phyloP scores from a whole-genome alignment of 352 stramenopile species.

The Phytophthora cactorum region DNA sequence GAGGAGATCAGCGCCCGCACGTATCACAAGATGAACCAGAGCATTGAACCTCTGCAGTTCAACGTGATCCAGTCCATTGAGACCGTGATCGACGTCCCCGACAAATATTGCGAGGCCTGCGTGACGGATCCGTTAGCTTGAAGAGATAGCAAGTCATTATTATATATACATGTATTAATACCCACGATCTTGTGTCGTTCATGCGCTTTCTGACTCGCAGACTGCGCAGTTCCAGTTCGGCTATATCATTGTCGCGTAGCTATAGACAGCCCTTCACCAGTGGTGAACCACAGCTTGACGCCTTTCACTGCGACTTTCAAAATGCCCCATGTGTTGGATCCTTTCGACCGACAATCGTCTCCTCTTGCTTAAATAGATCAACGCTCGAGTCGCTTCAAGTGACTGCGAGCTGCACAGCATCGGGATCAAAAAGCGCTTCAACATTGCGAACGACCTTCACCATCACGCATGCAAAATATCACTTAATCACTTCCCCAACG shows the following conservation, averaged over 20 bases:
- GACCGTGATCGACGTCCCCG: slow-evolving; percentile 46
- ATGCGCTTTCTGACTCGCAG: no score
- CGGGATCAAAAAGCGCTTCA: background rate
- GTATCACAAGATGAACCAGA: slow-evolving; percentile 62
- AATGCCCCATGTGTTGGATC: background rate
- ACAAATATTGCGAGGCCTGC: slow-evolving; percentile 69
- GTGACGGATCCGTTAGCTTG: slow-evolving; percentile 22
- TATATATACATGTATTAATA: background rate
- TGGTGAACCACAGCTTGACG: no score
- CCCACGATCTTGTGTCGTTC: no score
- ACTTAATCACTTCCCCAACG: background rate
- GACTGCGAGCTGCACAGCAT: no score
- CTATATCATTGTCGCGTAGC: no score
- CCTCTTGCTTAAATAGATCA: background rate
- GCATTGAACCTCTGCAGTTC: slow-evolving; percentile 54
- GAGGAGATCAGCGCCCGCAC: slow-evolving; percentile 83
- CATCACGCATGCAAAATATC: background rate
- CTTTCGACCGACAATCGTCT: background rate
- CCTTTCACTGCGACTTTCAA: no score
- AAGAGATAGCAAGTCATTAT: slow-evolving; percentile 14
- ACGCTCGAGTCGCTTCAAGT: background rate
- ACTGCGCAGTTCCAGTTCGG: no score
- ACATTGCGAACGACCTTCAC: background rate
- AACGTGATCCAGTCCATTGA: slow-evolving; percentile 42
- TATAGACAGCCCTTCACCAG: no score